phyloP scores from a whole-genome alignment of 192 early-diverging fungal genomes.

The Geranomyces variabilis region DNA sequence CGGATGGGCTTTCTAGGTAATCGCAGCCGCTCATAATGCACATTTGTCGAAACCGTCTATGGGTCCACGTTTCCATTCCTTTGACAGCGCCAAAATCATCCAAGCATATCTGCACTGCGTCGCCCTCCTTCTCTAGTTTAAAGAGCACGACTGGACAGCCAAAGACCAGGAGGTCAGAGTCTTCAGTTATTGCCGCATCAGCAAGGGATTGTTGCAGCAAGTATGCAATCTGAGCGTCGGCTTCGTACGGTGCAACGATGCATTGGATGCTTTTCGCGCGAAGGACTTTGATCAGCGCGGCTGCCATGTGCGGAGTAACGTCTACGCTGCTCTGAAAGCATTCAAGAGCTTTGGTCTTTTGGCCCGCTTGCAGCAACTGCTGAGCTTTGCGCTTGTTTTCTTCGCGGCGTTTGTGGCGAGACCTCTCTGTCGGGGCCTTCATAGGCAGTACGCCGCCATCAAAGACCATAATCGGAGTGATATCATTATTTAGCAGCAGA shows the following conservation, averaged over 20 bases:
- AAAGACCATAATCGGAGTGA: conserved; percentile 89
- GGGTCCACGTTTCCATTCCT: conserved; percentile 38
- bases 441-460: conserved; percentile 90
- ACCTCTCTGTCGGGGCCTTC: conserved; percentile 72
- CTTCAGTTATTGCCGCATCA: conserved; percentile 86
- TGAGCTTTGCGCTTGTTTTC: conserved; percentile 61
- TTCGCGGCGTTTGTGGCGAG: conserved; percentile 54
- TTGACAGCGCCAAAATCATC: conserved; percentile 50
- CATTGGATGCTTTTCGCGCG: conserved; percentile 66
- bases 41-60: conserved; percentile 77
- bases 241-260: conserved; percentile 95
- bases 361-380: conserved; percentile 56
- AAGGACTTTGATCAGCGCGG: conserved; percentile 73
- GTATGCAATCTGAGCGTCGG: conserved; percentile 93
- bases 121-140: conserved; percentile 79
- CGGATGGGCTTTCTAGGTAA: conserved; percentile 80
- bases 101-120: conserved; percentile 65
- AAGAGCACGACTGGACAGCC: conserved; percentile 80
- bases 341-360: conserved; percentile 69
- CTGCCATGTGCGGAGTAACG: conserved; percentile 81
- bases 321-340: conserved; percentile 76
- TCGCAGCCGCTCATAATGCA: conserved; percentile 99
- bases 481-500: conserved; percentile 71
- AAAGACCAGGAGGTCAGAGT: conserved; percentile 94
- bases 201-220: conserved; percentile 70